Evolutionary conservation across 148 eudicot species (phyloP).

Genomic region (Vaccinium corymbosum): DNA sequence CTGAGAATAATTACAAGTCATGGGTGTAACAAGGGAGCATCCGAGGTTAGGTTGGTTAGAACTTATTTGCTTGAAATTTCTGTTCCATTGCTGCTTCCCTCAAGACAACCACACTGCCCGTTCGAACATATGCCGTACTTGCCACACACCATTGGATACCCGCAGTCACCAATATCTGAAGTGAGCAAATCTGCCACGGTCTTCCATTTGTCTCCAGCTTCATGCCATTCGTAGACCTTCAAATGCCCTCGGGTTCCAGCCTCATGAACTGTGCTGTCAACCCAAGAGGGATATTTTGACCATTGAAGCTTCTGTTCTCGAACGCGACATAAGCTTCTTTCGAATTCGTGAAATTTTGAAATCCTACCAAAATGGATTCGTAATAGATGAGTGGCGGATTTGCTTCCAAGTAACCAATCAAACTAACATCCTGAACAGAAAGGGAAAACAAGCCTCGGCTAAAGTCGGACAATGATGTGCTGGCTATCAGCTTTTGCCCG

Average conservation of each 20-base stretch:
- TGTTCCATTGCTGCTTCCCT: not conserved
- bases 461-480: conserved; percentile 17
- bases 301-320: conserved; percentile 11
- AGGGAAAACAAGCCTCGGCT: not conserved
- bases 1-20: conserved; percentile 19
- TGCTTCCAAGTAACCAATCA: conserved; percentile 12
- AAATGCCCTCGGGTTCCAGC: conserved; percentile 31
- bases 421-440: not conserved
- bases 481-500: conserved; percentile 24
- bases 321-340: not conserved
- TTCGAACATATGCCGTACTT: conserved; percentile 23
- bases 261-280: conserved; percentile 23
- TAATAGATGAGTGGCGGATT: conserved; percentile 19
- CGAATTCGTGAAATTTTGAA: not conserved
- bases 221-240: conserved; percentile 21
- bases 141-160: conserved; percentile 30
- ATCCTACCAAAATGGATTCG: not conserved
- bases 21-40: conserved; percentile 18
- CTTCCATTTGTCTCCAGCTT: not conserved
- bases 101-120: conserved; percentile 29
- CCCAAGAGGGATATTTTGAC: not conserved
- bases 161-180: conserved; percentile 13
- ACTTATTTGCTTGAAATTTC: conserved; percentile 11
- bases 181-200: conserved; percentile 18
- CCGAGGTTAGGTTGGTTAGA: conserved; percentile 25